Percentiles rank a stretch among this genome's conserved stretches.
Conservation (phyloP, 2,329 filamentous ascomycete genomes). For the Epichloe aotearoae region DNA sequence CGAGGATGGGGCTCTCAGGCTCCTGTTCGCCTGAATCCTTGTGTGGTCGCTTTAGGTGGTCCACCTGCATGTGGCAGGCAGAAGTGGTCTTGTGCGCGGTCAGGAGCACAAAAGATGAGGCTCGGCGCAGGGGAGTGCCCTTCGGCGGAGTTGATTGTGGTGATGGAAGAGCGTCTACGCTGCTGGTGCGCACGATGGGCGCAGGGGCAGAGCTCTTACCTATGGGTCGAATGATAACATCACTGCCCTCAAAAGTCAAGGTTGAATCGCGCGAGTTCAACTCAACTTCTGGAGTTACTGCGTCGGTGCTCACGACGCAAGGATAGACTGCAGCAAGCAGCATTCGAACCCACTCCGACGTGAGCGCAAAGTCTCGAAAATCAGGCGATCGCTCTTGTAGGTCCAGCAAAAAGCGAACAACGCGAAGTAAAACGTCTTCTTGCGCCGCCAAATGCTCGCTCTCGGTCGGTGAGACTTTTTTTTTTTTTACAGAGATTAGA, state of each 20-base stretch:
- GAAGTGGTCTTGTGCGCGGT: constrained; percentile 53
- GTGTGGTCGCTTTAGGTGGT: constrained; percentile 10
- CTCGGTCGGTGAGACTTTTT: constrained; percentile 20
- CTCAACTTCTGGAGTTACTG: constrained; percentile 72
- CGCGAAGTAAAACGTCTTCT: constrained; percentile 55
- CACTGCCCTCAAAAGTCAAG: constrained; percentile 73
- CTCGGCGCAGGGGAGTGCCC: constrained; percentile 57
- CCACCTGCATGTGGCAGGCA: constrained; percentile 33
- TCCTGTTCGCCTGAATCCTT: constrained; percentile 22
- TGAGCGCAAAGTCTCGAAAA: constrained; percentile 72
- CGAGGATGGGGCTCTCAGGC: constrained; percentile 57
- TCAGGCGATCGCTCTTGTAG: constrained; percentile 61
- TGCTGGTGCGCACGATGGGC: constrained; percentile 64
- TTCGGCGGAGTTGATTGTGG: constrained; percentile 31
- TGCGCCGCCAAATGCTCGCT: constrained; percentile 37
- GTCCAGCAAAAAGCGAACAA: constrained; percentile 67
- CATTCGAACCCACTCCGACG: constrained; percentile 69
- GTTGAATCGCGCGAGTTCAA: constrained; percentile 70
- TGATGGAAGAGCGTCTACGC: constrained; percentile 34
- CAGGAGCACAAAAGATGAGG: constrained; percentile 84
- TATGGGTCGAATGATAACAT: constrained; percentile 69
- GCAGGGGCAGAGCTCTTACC: constrained; percentile 42
- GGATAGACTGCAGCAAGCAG: constrained; percentile 75
- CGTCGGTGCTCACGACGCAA: constrained; percentile 73
- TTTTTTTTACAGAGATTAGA: not conserved